Base-by-base conservation (phyloP, 805 yeast species). In the Candida hungchunana region DNA sequence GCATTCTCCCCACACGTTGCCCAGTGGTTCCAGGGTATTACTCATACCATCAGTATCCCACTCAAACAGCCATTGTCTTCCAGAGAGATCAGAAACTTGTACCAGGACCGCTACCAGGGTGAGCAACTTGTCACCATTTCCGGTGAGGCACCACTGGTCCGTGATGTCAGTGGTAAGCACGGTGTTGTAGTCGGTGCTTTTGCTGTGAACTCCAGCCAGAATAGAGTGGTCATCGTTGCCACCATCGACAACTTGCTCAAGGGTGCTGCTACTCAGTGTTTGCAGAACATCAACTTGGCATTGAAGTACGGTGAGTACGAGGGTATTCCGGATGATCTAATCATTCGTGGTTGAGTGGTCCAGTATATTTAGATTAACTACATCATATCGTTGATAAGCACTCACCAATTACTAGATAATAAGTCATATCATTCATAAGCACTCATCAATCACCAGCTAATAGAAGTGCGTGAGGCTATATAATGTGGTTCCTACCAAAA, bases 181-280 rank as follows among this genome's bases (percentile, higher is more conserved):
- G 97, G 97, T 35, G 93, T 87, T 28, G 87, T 83, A 18, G 75
- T 93, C 46, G 98, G 99, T 42, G 98, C 95, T 0, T 94, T 93
- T 58, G 96, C 94, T 16, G 95, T 94, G 31, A 89, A 84, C 59
- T 77, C 89, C 17, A 78, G 79, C 37, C 85, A 83, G 56, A 82
- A 87, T 65, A 79, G 99, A 60, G 94, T 88, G 16, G 97, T 93
- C 17, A 70, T 93, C 36, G 93, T 90, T 36, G 96, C 96, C 16
- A 88, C 97, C 5, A 90, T 93, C 51, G 99, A 93, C 59, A 93
- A 93, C 62, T 70, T 93, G 56, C 73, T 93, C 57, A 93, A 93
- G 69, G 99, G 99, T 48, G 99, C 99, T 29, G 95, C 97, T 30
- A 93, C 99, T 13, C 99, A 93, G 66, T 90, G 97, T 66, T 63